Percentiles rank a stretch among this genome's conserved stretches.
phyloP scores from a whole-genome alignment of 2,329 filamentous ascomycete species.

The Coniochaeta sp. region DNA sequence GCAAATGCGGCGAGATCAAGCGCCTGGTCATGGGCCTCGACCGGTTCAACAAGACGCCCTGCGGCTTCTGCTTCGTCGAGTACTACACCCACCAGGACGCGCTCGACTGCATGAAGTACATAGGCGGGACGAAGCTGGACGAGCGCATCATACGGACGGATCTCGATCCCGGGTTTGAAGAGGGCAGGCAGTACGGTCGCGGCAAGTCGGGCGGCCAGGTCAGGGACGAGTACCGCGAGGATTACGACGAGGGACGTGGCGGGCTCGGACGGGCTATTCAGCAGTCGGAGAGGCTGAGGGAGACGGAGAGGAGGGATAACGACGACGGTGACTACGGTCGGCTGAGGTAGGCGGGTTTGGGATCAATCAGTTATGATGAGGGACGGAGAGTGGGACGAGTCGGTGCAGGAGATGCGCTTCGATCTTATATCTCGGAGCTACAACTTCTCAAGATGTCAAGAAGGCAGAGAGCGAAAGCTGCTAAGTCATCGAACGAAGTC shows the following conservation, averaged over 20 bases:
- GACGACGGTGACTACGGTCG: conserved; percentile 13
- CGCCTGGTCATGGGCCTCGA: conserved; percentile 96
- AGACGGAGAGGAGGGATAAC: conserved; percentile 8
- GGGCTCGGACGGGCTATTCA: conserved; percentile 77
- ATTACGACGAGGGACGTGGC: conserved; percentile 91
- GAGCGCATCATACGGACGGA: conserved; percentile 95
- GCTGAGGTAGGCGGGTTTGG: conserved; percentile 15
- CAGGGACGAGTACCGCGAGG: conserved; percentile 93
- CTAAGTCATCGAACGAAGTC: too few species aligned
- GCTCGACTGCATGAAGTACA: conserved; percentile 96
- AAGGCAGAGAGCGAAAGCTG: too few species aligned
- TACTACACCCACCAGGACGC: conserved; percentile 98
- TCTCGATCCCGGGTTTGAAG: conserved; percentile 89
- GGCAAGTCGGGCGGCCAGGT: conserved; percentile 96
- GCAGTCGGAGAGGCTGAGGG: conserved; percentile 33
- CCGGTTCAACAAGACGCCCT: conserved; percentile 94
- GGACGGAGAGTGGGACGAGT: too few species aligned
- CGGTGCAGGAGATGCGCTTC: too few species aligned
- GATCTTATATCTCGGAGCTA: too few species aligned
- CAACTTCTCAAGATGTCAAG: too few species aligned
- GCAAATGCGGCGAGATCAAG: conserved; percentile 97
- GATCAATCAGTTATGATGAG: neutral
- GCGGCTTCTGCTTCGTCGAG: conserved; percentile 98
- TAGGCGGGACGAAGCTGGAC: conserved; percentile 95
- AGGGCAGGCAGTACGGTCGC: conserved; percentile 91